Conservation (phyloP, 305 asterid species). For the Stenogyne calaminthoides region DNA sequence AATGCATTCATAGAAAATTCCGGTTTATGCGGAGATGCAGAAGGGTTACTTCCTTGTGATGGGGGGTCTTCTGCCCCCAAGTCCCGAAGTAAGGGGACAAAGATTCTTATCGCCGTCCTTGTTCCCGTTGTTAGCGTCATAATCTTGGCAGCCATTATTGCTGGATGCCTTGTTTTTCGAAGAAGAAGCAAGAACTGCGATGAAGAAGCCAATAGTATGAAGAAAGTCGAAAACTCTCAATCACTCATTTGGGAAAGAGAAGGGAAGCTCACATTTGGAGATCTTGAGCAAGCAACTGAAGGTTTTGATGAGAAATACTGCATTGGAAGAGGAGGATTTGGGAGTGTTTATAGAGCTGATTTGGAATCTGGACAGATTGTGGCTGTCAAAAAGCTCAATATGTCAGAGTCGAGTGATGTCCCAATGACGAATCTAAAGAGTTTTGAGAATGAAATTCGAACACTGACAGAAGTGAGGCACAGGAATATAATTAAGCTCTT, state of each 20-base stretch:
- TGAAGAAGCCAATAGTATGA: constrained; percentile 43
- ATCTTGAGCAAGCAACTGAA: constrained; percentile 70
- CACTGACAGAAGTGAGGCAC: constrained; percentile 80
- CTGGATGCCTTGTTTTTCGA: constrained; percentile 34
- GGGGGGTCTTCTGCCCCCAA: constrained; percentile 26
- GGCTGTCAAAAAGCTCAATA: constrained; percentile 74
- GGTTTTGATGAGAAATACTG: constrained; percentile 57
- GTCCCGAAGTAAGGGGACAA: constrained; percentile 42
- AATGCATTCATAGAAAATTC: constrained; percentile 51
- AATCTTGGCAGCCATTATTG: constrained; percentile 39
- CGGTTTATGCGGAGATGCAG: constrained; percentile 65
- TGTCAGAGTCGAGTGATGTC: constrained; percentile 62
- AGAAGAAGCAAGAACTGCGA: constrained; percentile 39
- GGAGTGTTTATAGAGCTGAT: constrained; percentile 75
- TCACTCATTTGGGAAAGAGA: constrained; percentile 70
- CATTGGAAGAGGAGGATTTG: constrained; percentile 91
- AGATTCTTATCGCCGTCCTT: constrained; percentile 45
- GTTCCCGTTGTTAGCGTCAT: constrained; percentile 52
- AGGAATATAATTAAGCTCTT: constrained; percentile 87
- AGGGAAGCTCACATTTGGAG: constrained; percentile 68
- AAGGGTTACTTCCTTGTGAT: constrained; percentile 57
- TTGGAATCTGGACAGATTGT: constrained; percentile 58
- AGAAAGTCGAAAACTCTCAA: constrained; percentile 40
- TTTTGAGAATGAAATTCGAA: constrained; percentile 81
- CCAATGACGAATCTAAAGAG: constrained; percentile 48